Base-by-base conservation (phyloP, 805 yeast genomes). In the Candida germanica region DNA sequence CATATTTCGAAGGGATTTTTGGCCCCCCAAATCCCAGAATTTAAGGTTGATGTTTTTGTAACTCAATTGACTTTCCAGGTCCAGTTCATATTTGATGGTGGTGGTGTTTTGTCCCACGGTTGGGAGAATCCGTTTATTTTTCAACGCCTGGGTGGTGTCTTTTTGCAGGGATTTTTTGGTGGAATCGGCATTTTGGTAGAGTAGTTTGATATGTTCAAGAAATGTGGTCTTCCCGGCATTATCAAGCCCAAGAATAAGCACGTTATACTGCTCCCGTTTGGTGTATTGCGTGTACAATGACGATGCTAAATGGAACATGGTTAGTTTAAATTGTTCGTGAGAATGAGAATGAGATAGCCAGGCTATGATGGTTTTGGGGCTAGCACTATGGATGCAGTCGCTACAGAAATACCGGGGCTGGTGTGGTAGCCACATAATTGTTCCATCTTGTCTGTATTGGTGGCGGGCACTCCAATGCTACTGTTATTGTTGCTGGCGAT, bases 11-110 rank as follows among this genome's bases (percentile, higher is more conserved):
- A 91, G 66, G n/a, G 83, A 69, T 53, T 80, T 82, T 59, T 91
- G 98, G 9, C 98, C 98, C 8, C 98, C 98, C 26, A 91, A 79
- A 58, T 91, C 98, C 98, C 98, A 91, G 51, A 93, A 77, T 53
- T 88, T 89, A 38, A 93, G 66, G 34, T 69, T 64, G 38, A 73
- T 64, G 38, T 66, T 69, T 38, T 70, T 66, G 48, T 58, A 61
- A 3, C 25, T 18, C 10, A 29, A 12, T n/a, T 36, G 38, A 24
- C 27, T 20, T 3, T 41, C 48, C 8, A 24, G 17, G 7, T 29
- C 33, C 6, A 38, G 28, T 28, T 59, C 59, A 39, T 58, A 64
- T 36, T 58, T 57, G 13, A 66, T 57, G 18, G 70, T 61, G 19
- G 67, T 63, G 14, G 71, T 85, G 55, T 93, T 93, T 56, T 93